Base-by-base conservation (phyloP, 106 monocot genomes). In the Allium fistulosum region DNA sequence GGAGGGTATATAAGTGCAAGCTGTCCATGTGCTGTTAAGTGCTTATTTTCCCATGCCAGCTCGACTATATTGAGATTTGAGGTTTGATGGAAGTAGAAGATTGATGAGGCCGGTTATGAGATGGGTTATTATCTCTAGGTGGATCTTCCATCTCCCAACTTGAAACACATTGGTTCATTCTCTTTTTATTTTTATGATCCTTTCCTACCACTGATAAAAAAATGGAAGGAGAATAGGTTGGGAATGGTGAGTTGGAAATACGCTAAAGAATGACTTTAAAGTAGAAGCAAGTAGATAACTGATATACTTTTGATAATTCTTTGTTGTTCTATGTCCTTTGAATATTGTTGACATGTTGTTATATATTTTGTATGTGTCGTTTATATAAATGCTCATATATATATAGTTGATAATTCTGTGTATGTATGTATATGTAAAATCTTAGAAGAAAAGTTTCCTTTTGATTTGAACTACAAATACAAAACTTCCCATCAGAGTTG, bases 111-210 rank as follows among this genome's bases (percentile, higher is more conserved):
- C 10, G 57, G 52, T 18, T 45, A 37, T 37, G 58, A 61, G 50
- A 55, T 15, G 63, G 28, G 58, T 15, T 26, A 47, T 7, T 12
- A 26, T 14, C 18, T 57, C 48, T 10, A 15, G 69, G 51, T 49
- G 67, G 69, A 2, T 70, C 52, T 14, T 83, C 83, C 7, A 86
- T 51, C 6, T 89, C 89, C 85, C 93, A 93, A 15, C 75, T 86
- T 22, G 93, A 85, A 12, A 93, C 93, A 26, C 93, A 81, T 81
- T 82, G 93, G 67, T 70, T 93, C 89, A 86, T 93, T 12, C 22
- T 16, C 4, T 7, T 0, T 62, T 8, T 46, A 2, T 59, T 8
- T 57, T 16, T 57, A 13, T 2, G 16, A 13, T 57, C 7, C 56
- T 11, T 8, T n/a, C 59, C 16, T 9, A n/a, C 59, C 2, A 27